Conservation (phyloP, 192 early-diverging fungal genomes). For the Phlyctochytrium arcticum region DNA sequence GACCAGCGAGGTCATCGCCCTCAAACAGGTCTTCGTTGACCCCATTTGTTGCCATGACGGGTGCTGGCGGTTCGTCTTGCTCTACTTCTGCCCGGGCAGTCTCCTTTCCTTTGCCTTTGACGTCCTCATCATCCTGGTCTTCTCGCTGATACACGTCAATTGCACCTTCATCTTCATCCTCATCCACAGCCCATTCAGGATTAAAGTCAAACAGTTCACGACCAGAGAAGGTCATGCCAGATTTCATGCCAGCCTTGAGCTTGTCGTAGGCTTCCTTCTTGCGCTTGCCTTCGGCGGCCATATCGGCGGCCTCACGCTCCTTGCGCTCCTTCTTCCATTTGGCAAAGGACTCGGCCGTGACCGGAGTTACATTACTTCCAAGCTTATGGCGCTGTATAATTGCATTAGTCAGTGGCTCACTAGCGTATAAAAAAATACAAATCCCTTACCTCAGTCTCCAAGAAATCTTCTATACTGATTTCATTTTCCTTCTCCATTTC, state of each 20-base stretch:
- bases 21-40: constrained; percentile 67
- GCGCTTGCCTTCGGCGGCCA: constrained; percentile 56
- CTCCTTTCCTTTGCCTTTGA: constrained; percentile 17
- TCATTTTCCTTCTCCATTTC: constrained; percentile 69
- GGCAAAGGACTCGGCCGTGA: constrained; percentile 86
- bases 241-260: constrained; percentile 82
- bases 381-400: constrained; percentile 80
- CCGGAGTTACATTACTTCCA: constrained; percentile 88
- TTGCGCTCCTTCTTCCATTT: constrained; percentile 90
- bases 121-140: constrained; percentile 56
- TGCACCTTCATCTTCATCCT: constrained; percentile 73
- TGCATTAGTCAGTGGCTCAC: not conserved
- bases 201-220: constrained; percentile 98
- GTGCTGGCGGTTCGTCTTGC: constrained; percentile 27
- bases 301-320: constrained; percentile 64
- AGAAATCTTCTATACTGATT: constrained; percentile 94
- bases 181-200: constrained; percentile 72
- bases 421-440: no score
- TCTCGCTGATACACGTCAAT: constrained; percentile 82
- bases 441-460: constrained; percentile 85
- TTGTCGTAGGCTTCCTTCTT: constrained; percentile 69
- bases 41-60: constrained; percentile 10
- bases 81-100: constrained; percentile 26
- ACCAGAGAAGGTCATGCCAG: constrained; percentile 85
- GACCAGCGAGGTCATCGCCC: constrained; percentile 77